Base-by-base conservation (phyloP, 768 basidiomycete species). In the Phylloporus scabripes region DNA sequence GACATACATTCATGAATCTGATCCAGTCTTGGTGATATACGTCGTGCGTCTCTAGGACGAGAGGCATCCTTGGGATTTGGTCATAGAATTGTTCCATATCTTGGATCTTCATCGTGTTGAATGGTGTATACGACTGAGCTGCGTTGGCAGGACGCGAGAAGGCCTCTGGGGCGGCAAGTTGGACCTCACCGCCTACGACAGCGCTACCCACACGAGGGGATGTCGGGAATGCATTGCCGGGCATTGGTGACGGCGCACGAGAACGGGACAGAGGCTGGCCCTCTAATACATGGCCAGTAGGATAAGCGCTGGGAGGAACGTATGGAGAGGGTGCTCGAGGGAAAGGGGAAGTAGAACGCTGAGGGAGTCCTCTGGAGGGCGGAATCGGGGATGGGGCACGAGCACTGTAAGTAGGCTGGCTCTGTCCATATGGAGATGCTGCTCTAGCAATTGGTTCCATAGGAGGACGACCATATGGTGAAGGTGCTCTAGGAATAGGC, bases 21-120 rank as follows among this genome's bases (percentile, higher is more conserved):
- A 76, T 79, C 89, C 89, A 92, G 59, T 92, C 89, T 47, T 84
- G 81, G 52, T 78, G 75, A 52, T 80, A 80, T 9, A 90, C 81
- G 58, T 92, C 89, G 59, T 91, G 89, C 17, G 85, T 75, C 31
- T 79, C 73, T 20, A 92, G 76, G 10, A 85, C 79, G 6, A 74
- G 53, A 7, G 89, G 89, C 81, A 92, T 83, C 57, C 80, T 76
- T 11, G 87, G 85, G 34, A 82, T 72, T 14, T 73, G 73, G 36
- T 82, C 78, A 39, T 80, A 74, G 57, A 90, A 78, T 21, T 81
- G 80, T 31, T 90, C 84, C 85, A 92, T 83, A 34, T 87, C 81
- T 58, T 83, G 77, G 42, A 91, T 73, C 66, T 81, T 86, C 72
- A 82, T 81, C 4, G 75, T 68, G 12, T 80, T 79, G 61, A 92